A percentile compares a stretch with the other conserved stretches of the same genome.
Evolutionary conservation across 257 asterid genomes (phyloP).

Genomic region (Ilex aquifolium): DNA sequence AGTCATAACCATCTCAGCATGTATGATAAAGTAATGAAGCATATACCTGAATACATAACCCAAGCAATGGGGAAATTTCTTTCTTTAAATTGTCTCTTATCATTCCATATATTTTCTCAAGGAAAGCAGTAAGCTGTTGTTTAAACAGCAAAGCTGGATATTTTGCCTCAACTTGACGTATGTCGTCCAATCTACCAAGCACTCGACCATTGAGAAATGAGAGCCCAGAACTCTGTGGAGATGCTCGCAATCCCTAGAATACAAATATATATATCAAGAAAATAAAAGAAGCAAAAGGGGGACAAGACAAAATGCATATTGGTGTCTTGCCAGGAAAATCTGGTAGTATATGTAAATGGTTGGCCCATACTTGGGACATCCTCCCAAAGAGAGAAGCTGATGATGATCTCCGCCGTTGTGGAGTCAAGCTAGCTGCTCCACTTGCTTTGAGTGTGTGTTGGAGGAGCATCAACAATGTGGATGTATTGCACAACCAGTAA

Average conservation of each 20-base stretch:
- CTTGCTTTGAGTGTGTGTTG: slow-evolving; percentile 98
- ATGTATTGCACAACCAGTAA: slow-evolving; percentile 89
- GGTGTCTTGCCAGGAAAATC: slow-evolving; percentile 14
- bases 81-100: slow-evolving; percentile 94
- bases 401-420: slow-evolving; percentile 85
- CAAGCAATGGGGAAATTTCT: slow-evolving; percentile 94
- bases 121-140: slow-evolving; percentile 99
- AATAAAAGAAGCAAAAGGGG: slow-evolving; percentile 11
- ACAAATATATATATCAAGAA: slow-evolving; percentile 9
- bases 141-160: slow-evolving; percentile 97
- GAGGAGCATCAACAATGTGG: slow-evolving; percentile 91
- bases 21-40: no score
- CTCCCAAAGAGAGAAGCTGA: slow-evolving; percentile 97
- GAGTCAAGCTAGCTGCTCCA: slow-evolving; percentile 96
- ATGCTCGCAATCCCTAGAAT: slow-evolving; percentile 72
- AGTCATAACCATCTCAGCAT: no score
- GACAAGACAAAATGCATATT: slow-evolving; percentile 10
- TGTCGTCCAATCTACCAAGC: slow-evolving; percentile 87
- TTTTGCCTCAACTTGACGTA: slow-evolving; percentile 97
- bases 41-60: slow-evolving; percentile 87
- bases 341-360: slow-evolving; percentile 14
- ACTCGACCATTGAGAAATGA: slow-evolving; percentile 76
- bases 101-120: slow-evolving; percentile 96
- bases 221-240: slow-evolving; percentile 91
- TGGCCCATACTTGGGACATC: slow-evolving; percentile 80